These are phyloP conservation scores for Waltergamsia citrina DNA, from an alignment of 2,329 filamentous ascomycete genomes.

Conservation along the genomic window DNA sequence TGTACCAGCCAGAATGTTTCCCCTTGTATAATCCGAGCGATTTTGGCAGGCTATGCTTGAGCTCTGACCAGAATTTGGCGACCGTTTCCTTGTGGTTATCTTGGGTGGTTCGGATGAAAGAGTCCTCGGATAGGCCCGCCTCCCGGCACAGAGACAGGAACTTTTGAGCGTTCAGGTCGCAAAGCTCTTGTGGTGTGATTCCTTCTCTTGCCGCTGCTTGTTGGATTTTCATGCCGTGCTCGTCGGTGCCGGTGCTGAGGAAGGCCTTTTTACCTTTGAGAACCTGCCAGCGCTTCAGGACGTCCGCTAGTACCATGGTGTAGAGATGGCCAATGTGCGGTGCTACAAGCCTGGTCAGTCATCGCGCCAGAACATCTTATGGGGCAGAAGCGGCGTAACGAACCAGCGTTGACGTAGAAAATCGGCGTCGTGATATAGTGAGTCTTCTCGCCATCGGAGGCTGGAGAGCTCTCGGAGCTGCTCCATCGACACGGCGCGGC, in stretches of 20 bases:
- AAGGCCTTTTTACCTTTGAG: slow-evolving; percentile 63
- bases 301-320: slow-evolving; percentile 82
- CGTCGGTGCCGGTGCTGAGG: slow-evolving; percentile 86
- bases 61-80: slow-evolving; percentile 76
- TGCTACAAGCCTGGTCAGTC: slow-evolving; percentile 38
- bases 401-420: slow-evolving; percentile 96
- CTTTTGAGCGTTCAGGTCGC: slow-evolving; percentile 71
- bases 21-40: slow-evolving; percentile 72
- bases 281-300: slow-evolving; percentile 83
- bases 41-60: slow-evolving; percentile 45
- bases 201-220: slow-evolving; percentile 66
- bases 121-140: slow-evolving; percentile 65
- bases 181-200: slow-evolving; percentile 72
- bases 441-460: slow-evolving; percentile 48
- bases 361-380: slow-evolving; percentile 2
- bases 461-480: slow-evolving; percentile 17
- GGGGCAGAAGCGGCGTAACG: not conserved
- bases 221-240: slow-evolving; percentile 97
- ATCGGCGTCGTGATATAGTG: slow-evolving; percentile 96
- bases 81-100: slow-evolving; percentile 73
- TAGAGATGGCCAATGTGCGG: slow-evolving; percentile 95
- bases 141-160: slow-evolving; percentile 67
- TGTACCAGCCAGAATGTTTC: slow-evolving; percentile 93
- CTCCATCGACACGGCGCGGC: slow-evolving; percentile 6
- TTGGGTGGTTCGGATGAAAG: slow-evolving; percentile 91